Evolutionary conservation across 768 basidiomycete genomes (phyloP).

Genomic region (Auriculariales sp.): DNA sequence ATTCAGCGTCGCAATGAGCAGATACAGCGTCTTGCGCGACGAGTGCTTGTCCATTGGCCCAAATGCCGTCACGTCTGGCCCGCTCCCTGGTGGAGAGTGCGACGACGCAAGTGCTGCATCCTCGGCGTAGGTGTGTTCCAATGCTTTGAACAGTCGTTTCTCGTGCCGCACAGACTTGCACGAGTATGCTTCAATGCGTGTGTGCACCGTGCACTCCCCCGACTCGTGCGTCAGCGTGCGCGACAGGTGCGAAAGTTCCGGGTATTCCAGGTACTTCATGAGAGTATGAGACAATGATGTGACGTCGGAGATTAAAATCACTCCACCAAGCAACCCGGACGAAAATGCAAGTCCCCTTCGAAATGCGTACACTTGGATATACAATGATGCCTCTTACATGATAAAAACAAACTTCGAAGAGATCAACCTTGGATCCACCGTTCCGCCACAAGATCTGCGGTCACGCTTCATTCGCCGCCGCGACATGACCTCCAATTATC

Average conservation of each 20-base stretch:
- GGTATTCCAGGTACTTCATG: slow-evolving; percentile 89
- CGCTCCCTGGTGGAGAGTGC: slow-evolving; percentile 57
- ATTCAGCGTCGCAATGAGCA: slow-evolving; percentile 93
- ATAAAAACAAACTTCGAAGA: no score
- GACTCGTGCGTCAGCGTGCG: slow-evolving; percentile 75
- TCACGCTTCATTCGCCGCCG: no score
- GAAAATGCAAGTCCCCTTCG: no score
- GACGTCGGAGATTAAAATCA: no score
- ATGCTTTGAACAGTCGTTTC: slow-evolving; percentile 86
- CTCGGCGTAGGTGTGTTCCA: slow-evolving; percentile 81
- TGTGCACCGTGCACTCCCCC: slow-evolving; percentile 77
- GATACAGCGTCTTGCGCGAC: slow-evolving; percentile 84
- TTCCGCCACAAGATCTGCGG: no score
- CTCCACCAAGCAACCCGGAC: no score
- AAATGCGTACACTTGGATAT: no score
- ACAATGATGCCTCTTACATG: no score
- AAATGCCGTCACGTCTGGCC: slow-evolving; percentile 73
- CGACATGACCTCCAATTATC: no score
- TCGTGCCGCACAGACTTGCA: slow-evolving; percentile 97
- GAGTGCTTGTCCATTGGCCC: slow-evolving; percentile 77
- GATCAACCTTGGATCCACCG: no score
- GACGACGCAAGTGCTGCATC: slow-evolving; percentile 39
- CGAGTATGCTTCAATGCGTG: slow-evolving; percentile 90
- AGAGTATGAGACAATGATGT: no score
- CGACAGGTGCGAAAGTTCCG: slow-evolving; percentile 63